Evolutionary conservation across 2,329 filamentous ascomycete genomes (phyloP), one percentile per base, ranked within the genome.

Genomic region (Cladosporium sp.): DNA sequence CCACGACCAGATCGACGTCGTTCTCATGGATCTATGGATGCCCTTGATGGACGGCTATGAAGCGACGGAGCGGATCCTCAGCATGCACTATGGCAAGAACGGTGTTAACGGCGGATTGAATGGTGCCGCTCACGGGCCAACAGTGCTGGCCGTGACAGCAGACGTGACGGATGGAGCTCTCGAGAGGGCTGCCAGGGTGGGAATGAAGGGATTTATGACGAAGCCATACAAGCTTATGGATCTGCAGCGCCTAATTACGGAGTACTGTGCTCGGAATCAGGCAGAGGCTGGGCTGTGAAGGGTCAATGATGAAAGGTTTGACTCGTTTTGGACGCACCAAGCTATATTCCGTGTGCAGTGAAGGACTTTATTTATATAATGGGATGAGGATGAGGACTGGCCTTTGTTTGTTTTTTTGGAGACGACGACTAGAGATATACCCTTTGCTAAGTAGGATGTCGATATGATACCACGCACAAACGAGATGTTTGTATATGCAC

Each of bases 11-110:
- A 85, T 91, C 65, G 85, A 90, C 71, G 83, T 89, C 1, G 82
- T 91, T 28, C 78, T 91, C 52, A 91, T 91, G 89, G 89, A 91
- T 75, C 82, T 91, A 11, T 91, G 89, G 89, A 91, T 91, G 88
- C 89, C 89, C 0, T 81, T 87, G 69, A 88, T 91, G 81, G 89
- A 91, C 72, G 89, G 89, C 1, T 91, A 90, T 69, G 85, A 91
- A 72, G 89, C 89, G 1, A 86, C 89, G 0, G 82, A 85, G 70
- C 79, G 81, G 56, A 91, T 91, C 52, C 76, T 90, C 12, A 77
- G 80, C 28, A 83, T 88, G 79, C 66, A 71, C n/a, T 21, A 28
- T 2, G 50, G 21, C 26, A 52, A 50, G 29, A 46, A 49, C 21
- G 55, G 62, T 6, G 40, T n/a, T 3, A 64, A 56, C 37, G 50